Conservation (phyloP, 2,329 filamentous ascomycete species). For the Phialemoniopsis sp. region DNA sequence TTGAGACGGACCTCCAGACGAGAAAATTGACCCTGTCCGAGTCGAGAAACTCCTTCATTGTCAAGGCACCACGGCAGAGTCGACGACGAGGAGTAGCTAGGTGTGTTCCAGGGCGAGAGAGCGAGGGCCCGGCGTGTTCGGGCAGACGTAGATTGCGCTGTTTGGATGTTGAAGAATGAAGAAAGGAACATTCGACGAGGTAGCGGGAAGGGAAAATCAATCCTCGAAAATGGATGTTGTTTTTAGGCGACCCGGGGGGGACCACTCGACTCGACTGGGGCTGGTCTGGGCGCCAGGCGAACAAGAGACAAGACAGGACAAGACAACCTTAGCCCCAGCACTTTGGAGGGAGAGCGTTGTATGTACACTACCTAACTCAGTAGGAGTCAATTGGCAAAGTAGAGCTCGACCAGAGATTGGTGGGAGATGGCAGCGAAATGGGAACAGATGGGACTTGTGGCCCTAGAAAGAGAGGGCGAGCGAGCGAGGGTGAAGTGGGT, state of each 20-base stretch:
- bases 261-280: neutral
- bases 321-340: too few species aligned
- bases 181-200: slow-evolving; percentile 1
- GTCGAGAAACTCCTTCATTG: slow-evolving; percentile 61
- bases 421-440: too few species aligned
- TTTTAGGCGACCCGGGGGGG: slow-evolving; percentile 1
- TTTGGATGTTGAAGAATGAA: slow-evolving; percentile 3
- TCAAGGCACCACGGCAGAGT: slow-evolving; percentile 15
- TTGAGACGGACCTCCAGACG: slow-evolving; percentile 61
- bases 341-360: too few species aligned
- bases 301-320: too few species aligned
- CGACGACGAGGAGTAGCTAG: neutral
- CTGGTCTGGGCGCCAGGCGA: neutral
- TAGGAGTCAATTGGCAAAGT: too few species aligned
- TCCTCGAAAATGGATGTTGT: slow-evolving; percentile 1
- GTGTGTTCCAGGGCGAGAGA: neutral
- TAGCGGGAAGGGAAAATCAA: slow-evolving; percentile 1
- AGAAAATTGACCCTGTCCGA: slow-evolving; percentile 67
- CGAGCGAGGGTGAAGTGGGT: too few species aligned
- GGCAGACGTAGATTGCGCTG: neutral
- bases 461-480: too few species aligned
- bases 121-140: neutral
- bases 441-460: too few species aligned
- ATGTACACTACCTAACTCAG: too few species aligned
- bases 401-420: too few species aligned